A percentile compares a stretch with the other conserved stretches of the same genome.
Evolutionary conservation across 805 yeast species (phyloP).

Genomic region (Schwanniomyces polymorphus): DNA sequence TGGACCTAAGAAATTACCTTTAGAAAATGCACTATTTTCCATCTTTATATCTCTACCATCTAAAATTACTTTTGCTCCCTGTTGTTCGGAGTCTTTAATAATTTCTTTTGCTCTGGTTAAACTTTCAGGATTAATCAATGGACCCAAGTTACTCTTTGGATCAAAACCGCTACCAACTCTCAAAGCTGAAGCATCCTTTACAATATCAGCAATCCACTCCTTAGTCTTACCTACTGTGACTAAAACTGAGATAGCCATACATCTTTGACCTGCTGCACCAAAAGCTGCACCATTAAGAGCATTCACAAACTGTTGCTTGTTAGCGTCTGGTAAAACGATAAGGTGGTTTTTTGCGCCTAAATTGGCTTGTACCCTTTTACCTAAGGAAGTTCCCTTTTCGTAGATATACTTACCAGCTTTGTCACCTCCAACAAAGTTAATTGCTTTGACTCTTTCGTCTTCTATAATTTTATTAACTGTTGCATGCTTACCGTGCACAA

Average conservation of each 20-base stretch:
- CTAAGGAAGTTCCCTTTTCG: constrained; percentile 61
- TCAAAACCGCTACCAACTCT: constrained; percentile 69
- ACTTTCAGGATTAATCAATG: constrained; percentile 64
- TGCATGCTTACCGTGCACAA: constrained; percentile 71
- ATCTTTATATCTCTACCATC: constrained; percentile 60
- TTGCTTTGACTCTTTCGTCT: constrained; percentile 73
- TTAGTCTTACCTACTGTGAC: constrained; percentile 69
- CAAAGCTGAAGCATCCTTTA: constrained; percentile 55
- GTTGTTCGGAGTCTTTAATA: constrained; percentile 53
- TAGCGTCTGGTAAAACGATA: constrained; percentile 71
- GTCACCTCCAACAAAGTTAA: constrained; percentile 79
- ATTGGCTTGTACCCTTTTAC: constrained; percentile 76
- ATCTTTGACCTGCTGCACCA: constrained; percentile 85
- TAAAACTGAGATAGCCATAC: constrained; percentile 75
- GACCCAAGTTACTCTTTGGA: constrained; percentile 64
- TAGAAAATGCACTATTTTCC: constrained; percentile 32
- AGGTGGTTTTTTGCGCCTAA: constrained; percentile 81
- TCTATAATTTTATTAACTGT: constrained; percentile 70
- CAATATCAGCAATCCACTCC: constrained; percentile 63
- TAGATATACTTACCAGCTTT: constrained; percentile 76
- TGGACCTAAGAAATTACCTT: constrained; percentile 74
- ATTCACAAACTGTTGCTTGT: constrained; percentile 60
- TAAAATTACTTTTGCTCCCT: constrained; percentile 62
- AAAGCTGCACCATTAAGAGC: constrained; percentile 75
- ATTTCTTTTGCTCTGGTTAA: constrained; percentile 55